phyloP scores from a whole-genome alignment of 208 protist species.

The Blastocrithidia nonstop region DNA sequence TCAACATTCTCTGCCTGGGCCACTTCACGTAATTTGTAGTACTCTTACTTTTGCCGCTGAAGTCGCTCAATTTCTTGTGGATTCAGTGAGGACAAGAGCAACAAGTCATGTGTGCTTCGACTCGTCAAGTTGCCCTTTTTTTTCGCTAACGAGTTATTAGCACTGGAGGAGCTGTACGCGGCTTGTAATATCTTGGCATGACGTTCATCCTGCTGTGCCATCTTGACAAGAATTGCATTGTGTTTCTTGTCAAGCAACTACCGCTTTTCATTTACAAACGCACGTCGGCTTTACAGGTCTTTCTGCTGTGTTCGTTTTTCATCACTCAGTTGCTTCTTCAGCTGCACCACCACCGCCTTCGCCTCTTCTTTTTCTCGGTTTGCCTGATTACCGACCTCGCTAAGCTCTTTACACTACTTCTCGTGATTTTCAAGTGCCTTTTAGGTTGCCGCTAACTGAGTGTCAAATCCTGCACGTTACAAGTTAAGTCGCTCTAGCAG shows the following conservation, averaged over 20 bases:
- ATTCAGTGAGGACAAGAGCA: constrained; percentile 9
- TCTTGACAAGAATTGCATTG: constrained; percentile 38
- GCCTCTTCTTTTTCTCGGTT: constrained; percentile 66
- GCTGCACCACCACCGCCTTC: constrained; percentile 53
- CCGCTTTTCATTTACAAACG: constrained; percentile 65
- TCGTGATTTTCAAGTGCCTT: constrained; percentile 80
- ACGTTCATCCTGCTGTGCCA: constrained; percentile 55
- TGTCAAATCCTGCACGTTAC: constrained; percentile 85
- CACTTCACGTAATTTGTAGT: constrained; percentile 85
- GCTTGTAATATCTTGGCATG: constrained; percentile 15
- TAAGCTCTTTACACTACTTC: constrained; percentile 80
- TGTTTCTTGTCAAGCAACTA: constrained; percentile 47
- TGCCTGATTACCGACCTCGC: constrained; percentile 75
- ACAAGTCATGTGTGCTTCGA: constrained; percentile 5
- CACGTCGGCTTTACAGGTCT: constrained; percentile 72
- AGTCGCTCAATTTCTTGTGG: constrained; percentile 65
- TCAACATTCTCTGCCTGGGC: constrained; percentile 61
- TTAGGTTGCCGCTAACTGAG: constrained; percentile 77
- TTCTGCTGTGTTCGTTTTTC: constrained; percentile 64
- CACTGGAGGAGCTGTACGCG: no score
- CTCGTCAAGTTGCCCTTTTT: constrained; percentile 3
- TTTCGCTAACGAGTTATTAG: no score
- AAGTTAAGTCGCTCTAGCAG: constrained; percentile 88
- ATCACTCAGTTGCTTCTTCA: constrained; percentile 52
- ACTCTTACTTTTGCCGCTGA: constrained; percentile 65